A percentile compares a stretch with the other conserved stretches of the same genome.
Evolutionary conservation across 1,284 basidiomycete genomes (phyloP).

Genomic region (Pseudozyma tsukubaensis): DNA sequence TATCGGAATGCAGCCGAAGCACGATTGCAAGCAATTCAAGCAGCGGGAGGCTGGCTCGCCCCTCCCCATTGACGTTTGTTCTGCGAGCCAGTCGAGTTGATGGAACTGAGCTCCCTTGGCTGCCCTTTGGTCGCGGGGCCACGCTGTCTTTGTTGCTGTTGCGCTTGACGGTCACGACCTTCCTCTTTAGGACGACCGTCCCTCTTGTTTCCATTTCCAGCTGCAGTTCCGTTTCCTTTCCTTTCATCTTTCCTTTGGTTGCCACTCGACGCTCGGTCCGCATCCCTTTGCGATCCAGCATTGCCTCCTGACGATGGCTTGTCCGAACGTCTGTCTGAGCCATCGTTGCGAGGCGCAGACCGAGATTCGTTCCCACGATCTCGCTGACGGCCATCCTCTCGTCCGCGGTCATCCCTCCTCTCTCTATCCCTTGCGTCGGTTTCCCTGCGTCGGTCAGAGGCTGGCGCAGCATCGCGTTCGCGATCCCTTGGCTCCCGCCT

Average conservation of each 20-base stretch:
- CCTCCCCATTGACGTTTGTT: slow-evolving; percentile 39
- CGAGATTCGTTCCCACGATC: slow-evolving; percentile 9
- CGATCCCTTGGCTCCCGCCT: slow-evolving; percentile 20
- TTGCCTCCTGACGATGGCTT: slow-evolving; percentile 9
- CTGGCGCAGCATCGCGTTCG: slow-evolving; percentile 16
- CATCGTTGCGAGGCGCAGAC: slow-evolving; percentile 5
- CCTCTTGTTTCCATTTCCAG: slow-evolving; percentile 10
- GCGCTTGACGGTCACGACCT: slow-evolving; percentile 9
- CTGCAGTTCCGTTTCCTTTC: slow-evolving; percentile 12
- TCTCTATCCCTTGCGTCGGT: slow-evolving; percentile 9
- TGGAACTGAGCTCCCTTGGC: slow-evolving; percentile 35
- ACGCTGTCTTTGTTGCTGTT: slow-evolving; percentile 22
- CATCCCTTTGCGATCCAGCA: background rate
- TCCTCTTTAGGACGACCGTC: slow-evolving; percentile 5
- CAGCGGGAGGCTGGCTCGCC: background rate
- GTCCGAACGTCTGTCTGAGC: slow-evolving; percentile 1
- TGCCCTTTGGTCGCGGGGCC: slow-evolving; percentile 17
- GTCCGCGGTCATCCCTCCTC: slow-evolving; percentile 16
- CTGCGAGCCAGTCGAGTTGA: slow-evolving; percentile 43
- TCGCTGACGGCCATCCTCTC: slow-evolving; percentile 19
- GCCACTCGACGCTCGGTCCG: background rate
- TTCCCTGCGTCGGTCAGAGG: slow-evolving; percentile 24
- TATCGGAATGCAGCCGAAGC: too few relatives aligned
- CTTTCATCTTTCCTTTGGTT: slow-evolving; percentile 8
- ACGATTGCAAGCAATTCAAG: background rate